A percentile compares a stretch with the other conserved stretches of the same genome.
Conservation (phyloP, 805 yeast genomes). For the Wickerhamiella occidentalis region DNA sequence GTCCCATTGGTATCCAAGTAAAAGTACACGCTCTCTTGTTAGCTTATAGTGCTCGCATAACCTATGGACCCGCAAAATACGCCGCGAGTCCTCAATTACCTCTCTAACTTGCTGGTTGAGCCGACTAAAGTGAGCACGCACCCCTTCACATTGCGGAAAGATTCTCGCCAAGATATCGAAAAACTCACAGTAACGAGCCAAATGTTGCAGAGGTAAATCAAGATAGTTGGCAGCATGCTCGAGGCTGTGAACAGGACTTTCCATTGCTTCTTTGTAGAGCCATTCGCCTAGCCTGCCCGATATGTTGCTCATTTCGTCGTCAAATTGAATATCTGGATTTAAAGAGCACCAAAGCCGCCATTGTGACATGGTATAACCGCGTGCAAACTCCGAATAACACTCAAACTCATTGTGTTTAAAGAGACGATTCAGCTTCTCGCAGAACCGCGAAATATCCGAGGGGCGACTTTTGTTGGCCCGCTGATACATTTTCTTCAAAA, state of each 20-base stretch:
- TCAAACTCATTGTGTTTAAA: conserved; percentile 12
- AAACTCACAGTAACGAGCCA: conserved; percentile 15
- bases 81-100: conserved; percentile 2
- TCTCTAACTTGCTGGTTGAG: neutral
- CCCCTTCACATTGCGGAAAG: neutral
- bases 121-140: neutral
- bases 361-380: conserved; percentile 3
- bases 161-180: conserved; percentile 7
- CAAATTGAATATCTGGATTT: conserved; percentile 14
- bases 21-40: neutral
- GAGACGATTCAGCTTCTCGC: neutral
- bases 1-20: conserved; percentile 12
- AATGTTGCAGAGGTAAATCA: conserved; percentile 16
- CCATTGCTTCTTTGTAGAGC: conserved; percentile 10
- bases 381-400: conserved; percentile 17
- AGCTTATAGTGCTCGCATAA: conserved; percentile 5
- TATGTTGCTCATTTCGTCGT: conserved; percentile 13
- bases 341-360: conserved; percentile 13
- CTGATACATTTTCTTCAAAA: conserved; percentile 15
- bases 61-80: conserved; percentile 1
- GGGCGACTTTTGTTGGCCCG: conserved; percentile 7
- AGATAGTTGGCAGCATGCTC: conserved; percentile 17
- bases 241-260: conserved; percentile 14
- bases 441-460: neutral
- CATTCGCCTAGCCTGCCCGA: conserved; percentile 18